Base-by-base conservation (phyloP, 2,329 filamentous ascomycete genomes). In the Fusarium cicatricum region DNA sequence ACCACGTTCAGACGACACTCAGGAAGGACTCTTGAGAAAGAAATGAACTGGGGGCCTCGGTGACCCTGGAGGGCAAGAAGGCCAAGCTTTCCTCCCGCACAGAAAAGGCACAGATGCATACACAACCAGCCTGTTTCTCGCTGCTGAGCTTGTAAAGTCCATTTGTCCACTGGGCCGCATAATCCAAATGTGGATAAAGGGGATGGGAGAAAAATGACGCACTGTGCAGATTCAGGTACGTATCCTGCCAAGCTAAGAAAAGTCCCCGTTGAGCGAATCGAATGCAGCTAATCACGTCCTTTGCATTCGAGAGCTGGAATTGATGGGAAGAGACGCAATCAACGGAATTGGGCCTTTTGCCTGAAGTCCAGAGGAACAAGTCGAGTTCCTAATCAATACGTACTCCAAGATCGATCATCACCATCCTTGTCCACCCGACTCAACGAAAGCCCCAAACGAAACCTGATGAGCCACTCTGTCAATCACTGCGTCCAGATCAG, bases 151-250 rank as follows among this genome's bases (percentile, higher is more conserved):
- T 36, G 47, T 41, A 55, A 55, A 52, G 50, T 17, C 33, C 50
- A 63, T 60, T 62, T 41, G 55, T 32, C 50, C 50, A 52, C 59
- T 63, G 55, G 59, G 55, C 52, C 59, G 59, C 59, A 63, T 62
- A 63, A 57, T 49, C 41, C 33, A 19, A 21, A 52, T 42, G 59
- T 63, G 59, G 59, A 43, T 10, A 21, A 40, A 37, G 40, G 37
- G 50, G 51, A 26, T 8, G 23, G 23, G 23, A 8, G 23, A 7
- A 52, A 61, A 49, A 52, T 45, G 36, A 48, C 61, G 54, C 61
- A 64, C 61, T 64, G 61, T 64, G 53, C 47, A 47, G 33, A 40
- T 33, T 58, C 41, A 21, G 40, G n/a, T 39, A 58, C 41, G 43
- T 41, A 46, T 32, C 26, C 29, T 38, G 36, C 44, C 40, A 41